Evolutionary conservation across 345 rosid species (phyloP).

Genomic region (Populus alba): DNA sequence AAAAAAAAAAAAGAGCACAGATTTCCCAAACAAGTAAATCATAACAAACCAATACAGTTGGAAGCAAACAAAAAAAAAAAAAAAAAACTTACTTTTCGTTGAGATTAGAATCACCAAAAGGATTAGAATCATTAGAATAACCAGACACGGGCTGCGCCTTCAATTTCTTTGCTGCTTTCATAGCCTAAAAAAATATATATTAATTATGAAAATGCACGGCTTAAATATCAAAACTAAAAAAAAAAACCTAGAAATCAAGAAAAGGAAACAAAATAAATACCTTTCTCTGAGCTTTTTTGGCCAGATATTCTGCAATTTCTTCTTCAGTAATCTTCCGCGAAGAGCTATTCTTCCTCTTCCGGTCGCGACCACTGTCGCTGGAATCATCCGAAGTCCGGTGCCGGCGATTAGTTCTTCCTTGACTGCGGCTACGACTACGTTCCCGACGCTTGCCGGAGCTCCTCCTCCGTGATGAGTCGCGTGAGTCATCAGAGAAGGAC

Average conservation of each 20-base stretch:
- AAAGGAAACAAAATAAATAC: conserved; percentile 21
- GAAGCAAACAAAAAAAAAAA: not conserved
- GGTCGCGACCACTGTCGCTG: conserved; percentile 37
- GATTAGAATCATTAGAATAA: conserved; percentile 91
- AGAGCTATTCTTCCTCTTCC: conserved; percentile 39
- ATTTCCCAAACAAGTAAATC: not conserved
- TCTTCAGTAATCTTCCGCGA: conserved; percentile 59
- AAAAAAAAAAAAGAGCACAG: not conserved
- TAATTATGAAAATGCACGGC: conserved; percentile 11
- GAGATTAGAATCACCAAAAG: conserved; percentile 93
- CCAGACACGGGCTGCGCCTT: conserved; percentile 72
- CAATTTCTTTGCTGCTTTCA: conserved; percentile 72
- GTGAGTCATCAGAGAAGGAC: conserved; percentile 32
- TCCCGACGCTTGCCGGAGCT: conserved; percentile 28
- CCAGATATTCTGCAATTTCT: conserved; percentile 62
- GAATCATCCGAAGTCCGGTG: conserved; percentile 23
- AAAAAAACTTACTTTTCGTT: conserved; percentile 60
- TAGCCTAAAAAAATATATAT: conserved; percentile 41
- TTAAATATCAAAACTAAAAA: not conserved
- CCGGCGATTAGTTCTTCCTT: conserved; percentile 31
- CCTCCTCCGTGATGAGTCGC: conserved; percentile 33
- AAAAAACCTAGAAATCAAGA: not conserved
- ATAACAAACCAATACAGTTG: not conserved
- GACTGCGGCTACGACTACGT: conserved; percentile 15
- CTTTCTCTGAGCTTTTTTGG: conserved; percentile 83